Percentiles rank a stretch among this genome's conserved stretches.
Conservation (phyloP, 768 basidiomycete genomes). For the Calocybe gangraenosa region DNA sequence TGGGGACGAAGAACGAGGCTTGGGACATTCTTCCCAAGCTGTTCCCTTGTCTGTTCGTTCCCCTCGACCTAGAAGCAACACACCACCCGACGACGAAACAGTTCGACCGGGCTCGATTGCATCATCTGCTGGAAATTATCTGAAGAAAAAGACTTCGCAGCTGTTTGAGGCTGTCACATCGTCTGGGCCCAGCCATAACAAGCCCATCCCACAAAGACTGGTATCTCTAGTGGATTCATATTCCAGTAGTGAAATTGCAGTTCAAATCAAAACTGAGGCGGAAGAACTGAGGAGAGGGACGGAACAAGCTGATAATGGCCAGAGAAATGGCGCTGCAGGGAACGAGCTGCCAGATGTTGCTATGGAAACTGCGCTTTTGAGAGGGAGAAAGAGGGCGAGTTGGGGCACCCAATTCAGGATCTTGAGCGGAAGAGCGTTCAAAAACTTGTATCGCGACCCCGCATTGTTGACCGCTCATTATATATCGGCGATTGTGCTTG, state of each 20-base stretch:
- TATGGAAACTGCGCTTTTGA: slow-evolving; percentile 61
- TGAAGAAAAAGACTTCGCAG: slow-evolving; percentile 73
- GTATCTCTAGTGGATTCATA: slow-evolving; percentile 72
- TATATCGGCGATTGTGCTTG: slow-evolving; percentile 74
- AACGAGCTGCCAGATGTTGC: slow-evolving; percentile 63
- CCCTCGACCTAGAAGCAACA: slow-evolving; percentile 29
- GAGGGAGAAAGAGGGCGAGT: slow-evolving; percentile 76
- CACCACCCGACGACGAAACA: slow-evolving; percentile 37
- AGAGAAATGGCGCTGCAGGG: slow-evolving; percentile 21
- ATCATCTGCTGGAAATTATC: slow-evolving; percentile 44
- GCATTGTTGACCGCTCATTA: slow-evolving; percentile 91
- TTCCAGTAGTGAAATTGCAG: slow-evolving; percentile 60
- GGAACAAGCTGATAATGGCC: slow-evolving; percentile 21
- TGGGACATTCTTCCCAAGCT: slow-evolving; percentile 25
- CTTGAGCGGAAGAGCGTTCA: slow-evolving; percentile 93
- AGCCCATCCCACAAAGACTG: slow-evolving; percentile 53
- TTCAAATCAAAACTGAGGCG: slow-evolving; percentile 58
- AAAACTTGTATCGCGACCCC: slow-evolving; percentile 95
- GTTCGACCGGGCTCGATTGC: slow-evolving; percentile 41
- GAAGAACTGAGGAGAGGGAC: slow-evolving; percentile 38
- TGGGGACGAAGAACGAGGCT: slow-evolving; percentile 69
- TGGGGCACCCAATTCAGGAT: slow-evolving; percentile 92
- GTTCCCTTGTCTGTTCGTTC: slow-evolving; percentile 37
- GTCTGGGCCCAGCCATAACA: slow-evolving; percentile 15
- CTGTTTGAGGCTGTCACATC: slow-evolving; percentile 55